Evolutionary conservation across 2,329 filamentous ascomycete genomes (phyloP).

Genomic region (Coleophoma crateriformis): DNA sequence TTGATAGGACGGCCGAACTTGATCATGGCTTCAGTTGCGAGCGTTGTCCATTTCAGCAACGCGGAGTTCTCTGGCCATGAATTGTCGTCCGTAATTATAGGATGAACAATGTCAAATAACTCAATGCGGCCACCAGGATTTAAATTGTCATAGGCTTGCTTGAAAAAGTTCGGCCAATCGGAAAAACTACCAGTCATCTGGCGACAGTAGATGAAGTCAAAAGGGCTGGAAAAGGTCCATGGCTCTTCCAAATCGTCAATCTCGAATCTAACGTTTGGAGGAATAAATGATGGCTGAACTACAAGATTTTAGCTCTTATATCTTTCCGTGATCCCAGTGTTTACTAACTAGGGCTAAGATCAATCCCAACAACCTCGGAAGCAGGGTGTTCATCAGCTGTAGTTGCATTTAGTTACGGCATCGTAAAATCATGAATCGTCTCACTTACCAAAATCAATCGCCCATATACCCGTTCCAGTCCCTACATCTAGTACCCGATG

Average conservation of each 20-base stretch:
- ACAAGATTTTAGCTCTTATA: neutral
- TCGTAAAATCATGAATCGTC: too few species aligned
- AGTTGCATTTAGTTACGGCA: too few species aligned
- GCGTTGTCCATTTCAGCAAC: neutral
- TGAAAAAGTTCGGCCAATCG: constrained; percentile 2
- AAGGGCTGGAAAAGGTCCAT: constrained; percentile 48
- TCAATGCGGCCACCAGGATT: constrained; percentile 23
- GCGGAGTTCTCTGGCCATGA: constrained; percentile 1
- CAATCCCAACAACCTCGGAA: constrained; percentile 23
- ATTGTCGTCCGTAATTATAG: constrained; percentile 27
- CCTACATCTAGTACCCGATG: constrained; percentile 3
- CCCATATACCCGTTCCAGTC: neutral
- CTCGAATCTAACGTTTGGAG: constrained; percentile 48
- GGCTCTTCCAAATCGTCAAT: constrained; percentile 51
- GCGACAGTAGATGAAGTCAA: constrained; percentile 53
- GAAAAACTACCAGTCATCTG: constrained; percentile 3
- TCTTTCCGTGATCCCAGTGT: too few species aligned
- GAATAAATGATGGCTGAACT: constrained; percentile 13
- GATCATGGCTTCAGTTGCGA: constrained; percentile 24
- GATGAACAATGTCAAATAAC: constrained; percentile 18
- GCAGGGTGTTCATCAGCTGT: constrained; percentile 7
- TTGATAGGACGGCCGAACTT: constrained; percentile 23
- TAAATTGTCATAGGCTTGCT: neutral
- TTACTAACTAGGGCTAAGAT: constrained; percentile 33
- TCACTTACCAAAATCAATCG: neutral